Evolutionary conservation across 805 yeast genomes (phyloP).

Genomic region (Candida koratica): DNA sequence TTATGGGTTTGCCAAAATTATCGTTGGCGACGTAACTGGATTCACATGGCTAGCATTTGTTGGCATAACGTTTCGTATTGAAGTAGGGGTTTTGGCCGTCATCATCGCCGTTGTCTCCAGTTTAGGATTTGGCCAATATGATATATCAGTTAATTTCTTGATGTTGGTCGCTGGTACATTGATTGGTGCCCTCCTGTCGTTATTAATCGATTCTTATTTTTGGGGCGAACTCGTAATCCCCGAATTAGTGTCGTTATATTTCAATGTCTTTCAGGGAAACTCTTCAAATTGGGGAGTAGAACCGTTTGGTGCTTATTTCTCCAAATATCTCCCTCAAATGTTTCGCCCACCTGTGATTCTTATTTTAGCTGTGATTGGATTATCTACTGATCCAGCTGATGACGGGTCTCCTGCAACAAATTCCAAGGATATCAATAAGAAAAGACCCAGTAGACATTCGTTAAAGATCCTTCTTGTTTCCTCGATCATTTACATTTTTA

Average conservation of each 20-base stretch:
- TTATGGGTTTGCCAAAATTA: constrained; percentile 46
- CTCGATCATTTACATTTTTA: constrained; percentile 49
- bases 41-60: constrained; percentile 56
- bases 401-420: constrained; percentile 13
- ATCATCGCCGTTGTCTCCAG: constrained; percentile 47
- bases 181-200: constrained; percentile 49
- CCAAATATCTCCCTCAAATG: constrained; percentile 39
- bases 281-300: constrained; percentile 81
- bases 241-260: constrained; percentile 67
- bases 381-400: constrained; percentile 44
- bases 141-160: constrained; percentile 33
- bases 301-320: constrained; percentile 67
- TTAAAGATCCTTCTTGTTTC: constrained; percentile 48
- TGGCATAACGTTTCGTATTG: constrained; percentile 69
- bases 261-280: constrained; percentile 73
- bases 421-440: constrained; percentile 18
- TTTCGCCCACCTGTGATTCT: constrained; percentile 46
- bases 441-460: constrained; percentile 31
- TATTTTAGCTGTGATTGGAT: constrained; percentile 30
- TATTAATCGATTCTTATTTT: constrained; percentile 65
- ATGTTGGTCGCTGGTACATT: constrained; percentile 28
- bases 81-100: constrained; percentile 52
- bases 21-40: constrained; percentile 46
- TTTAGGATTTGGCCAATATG: constrained; percentile 43
- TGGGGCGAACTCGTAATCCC: constrained; percentile 69